A percentile compares a stretch with the other conserved stretches of the same genome.
These are phyloP conservation scores for Cryptococcus sp. DNA, from an alignment of 1,284 basidiomycete genomes.

Conservation along the genomic window DNA sequence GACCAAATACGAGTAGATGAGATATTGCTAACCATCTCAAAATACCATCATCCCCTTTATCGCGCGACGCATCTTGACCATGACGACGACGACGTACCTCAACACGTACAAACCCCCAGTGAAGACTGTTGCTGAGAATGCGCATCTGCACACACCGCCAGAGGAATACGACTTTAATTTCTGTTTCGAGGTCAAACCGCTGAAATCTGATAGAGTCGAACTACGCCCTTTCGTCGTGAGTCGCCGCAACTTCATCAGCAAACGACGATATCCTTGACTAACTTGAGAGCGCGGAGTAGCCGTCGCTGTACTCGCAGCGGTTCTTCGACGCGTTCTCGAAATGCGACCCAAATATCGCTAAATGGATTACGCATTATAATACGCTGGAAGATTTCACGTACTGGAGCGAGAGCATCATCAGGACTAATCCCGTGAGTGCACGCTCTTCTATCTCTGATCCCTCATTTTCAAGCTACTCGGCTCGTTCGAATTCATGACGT, in stretches of 20 bases:
- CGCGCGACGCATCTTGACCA: too few species aligned
- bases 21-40: too few species aligned
- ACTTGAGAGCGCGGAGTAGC: constrained; percentile 7
- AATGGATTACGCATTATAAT: constrained; percentile 8
- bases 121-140: not conserved
- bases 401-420: constrained; percentile 21
- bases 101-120: constrained; percentile 12
- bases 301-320: constrained; percentile 25
- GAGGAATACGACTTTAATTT: constrained; percentile 46
- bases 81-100: constrained; percentile 3
- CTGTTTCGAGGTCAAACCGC: constrained; percentile 27
- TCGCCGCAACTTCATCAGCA: not conserved
- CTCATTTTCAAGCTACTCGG: not conserved
- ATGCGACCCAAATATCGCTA: constrained; percentile 16
- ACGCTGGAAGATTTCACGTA: constrained; percentile 24
- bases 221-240: constrained; percentile 25
- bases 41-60: too few species aligned
- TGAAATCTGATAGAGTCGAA: constrained; percentile 27
- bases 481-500: not conserved
- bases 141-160: constrained; percentile 23
- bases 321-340: constrained; percentile 23
- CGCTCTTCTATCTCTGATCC: not conserved
- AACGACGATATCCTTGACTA: not conserved
- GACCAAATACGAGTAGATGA: too few species aligned
- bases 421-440: constrained; percentile 22